Base-by-base conservation (phyloP, 306 rosid genomes). In the Cucurbita pepo region DNA sequence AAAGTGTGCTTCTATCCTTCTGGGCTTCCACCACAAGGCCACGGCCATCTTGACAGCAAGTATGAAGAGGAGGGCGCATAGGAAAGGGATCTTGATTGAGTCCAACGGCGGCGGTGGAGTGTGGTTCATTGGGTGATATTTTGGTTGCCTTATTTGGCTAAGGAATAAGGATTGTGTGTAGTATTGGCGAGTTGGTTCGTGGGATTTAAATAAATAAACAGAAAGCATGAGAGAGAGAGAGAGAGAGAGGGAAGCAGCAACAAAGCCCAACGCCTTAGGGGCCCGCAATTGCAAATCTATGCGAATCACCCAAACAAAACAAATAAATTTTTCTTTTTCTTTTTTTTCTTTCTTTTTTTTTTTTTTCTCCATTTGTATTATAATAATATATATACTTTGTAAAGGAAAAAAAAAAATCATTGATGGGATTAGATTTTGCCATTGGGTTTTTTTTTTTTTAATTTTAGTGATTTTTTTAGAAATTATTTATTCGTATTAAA, bases 211-310 rank as follows among this genome's bases (percentile, higher is more conserved):
- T 60, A 69, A 59, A 67, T 72, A 55, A 41, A 56, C 18, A 75
- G 67, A 67, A 53, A 30, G 21, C 71, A 47, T 65, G 45, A 84
- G 56, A 74, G 81, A 66, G 71, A 61, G 37, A 74, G 81, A 66
- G 71, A 57, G 61, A 61, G 71, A 57, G 61, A 61, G 37, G 21
- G 81, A 19, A 65, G 74, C 75, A 62, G 77, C 79, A 77, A 79
- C 95, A 84, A 83, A 87, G 80, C 82, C 95, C 97, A 89, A 83
- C 96, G 95, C 84, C 95, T 96, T 89, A 85, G 97, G 96, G 96
- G 88, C 89, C 99, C 99, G 96, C 96, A 89, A 85, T 85, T 84
- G 84, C 78, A 84, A 77, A 75, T 84, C 81, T 50, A 69, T 30
- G 34, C 34, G 34, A 30, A 0, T 15, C 55, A 51, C 15, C 55